Base-by-base conservation (phyloP, 2,329 filamentous ascomycete species). In the Xylariales sp. region DNA sequence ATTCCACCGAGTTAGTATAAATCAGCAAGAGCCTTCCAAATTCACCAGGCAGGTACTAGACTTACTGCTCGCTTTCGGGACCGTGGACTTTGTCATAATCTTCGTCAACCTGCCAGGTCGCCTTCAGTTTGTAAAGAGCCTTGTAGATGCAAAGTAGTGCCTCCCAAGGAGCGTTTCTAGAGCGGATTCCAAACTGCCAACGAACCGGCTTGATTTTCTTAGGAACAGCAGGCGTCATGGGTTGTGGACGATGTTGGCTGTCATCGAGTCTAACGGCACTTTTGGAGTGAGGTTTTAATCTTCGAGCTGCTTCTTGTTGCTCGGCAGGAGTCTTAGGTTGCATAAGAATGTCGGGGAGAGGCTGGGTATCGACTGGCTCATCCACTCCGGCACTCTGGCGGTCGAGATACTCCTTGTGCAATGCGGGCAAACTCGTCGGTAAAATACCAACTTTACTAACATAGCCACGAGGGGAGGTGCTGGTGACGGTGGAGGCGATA, bases 101-200 rank as follows among this genome's bases (percentile, higher is more conserved):
- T 44, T 83, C 78, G 32, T 83, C 79, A 1, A 75, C 69, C 4
- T 95, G 81, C 84, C 94, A 97, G 34, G 89, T 82, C 11, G 90
- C 93, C 21, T 88, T 90, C 54, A 96, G 82, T 49, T 90, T 90
- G 43, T 82, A 74, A 29, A 98, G 69, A 1, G 93, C 90, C 59
- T 91, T 89, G 70, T 96, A 96, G 40, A 98, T 93, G 54, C 91
- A 96, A 18, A 95, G 70, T 61, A 98, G 85, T 0, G 93, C 93
- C 60, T 98, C 93, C 53, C 90, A 88, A 1, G 93, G 93, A 40
- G 88, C 85, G 55, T 97, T 98, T 33, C 93, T 81, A 31, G 88
- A 95, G 25, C 93, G 80, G 44, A 98, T 98, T 40, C 93, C 93
- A 57, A 98, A 98, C 59, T 98, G 93, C 93, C 93, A 98, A 48